Base-by-base conservation (phyloP, 1,284 basidiomycete species). In the Sporisorium reilianum region DNA sequence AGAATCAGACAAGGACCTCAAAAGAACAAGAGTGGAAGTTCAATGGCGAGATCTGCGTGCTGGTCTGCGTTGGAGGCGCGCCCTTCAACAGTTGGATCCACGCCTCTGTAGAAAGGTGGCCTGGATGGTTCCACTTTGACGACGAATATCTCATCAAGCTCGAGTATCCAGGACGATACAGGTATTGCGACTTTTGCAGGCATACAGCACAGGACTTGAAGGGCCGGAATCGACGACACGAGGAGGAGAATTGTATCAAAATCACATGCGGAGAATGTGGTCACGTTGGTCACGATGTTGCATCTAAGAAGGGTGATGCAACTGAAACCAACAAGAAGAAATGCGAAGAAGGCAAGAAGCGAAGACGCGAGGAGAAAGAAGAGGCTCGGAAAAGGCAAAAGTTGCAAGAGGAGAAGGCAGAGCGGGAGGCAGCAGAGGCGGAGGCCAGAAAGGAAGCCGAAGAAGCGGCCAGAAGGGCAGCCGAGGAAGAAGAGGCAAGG, bases 101-200 rank as follows among this genome's bases (percentile, higher is more conserved):
- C 12, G 8, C 16, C 2, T 36, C 44, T 16, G 50, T 25, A 22
- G 22, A 14, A 5, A 32, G 25, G 1, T 61, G 59, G 59, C 51
- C 59, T 0, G 59, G 59, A 1, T 61, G 44, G 51, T 30, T 40
- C 10, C 59, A 61, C 12, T 61, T 52, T 25, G 32, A 61, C 5
- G 20, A 49, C 6, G 52, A 61, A 20, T 30, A 49, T 20, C 23
- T 54, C 10, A 61, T 61, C 34, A 16, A 25, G 26, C 1, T 54
- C 11, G 25, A 34, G 8, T 61, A 49, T 18, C 42, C 51, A 0
- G 45, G 59, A 0, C 44, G 51, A 20, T 61, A 30, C 28, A 9
- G 40, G 1, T 61, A 41, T 16, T 61, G 59, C 45, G 18, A 22
- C 9, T 32, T 38, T 5, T 61, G 59, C 38, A 32, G 38, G n/a